Evolutionary conservation across 2,329 filamentous ascomycete species (phyloP), one percentile per base, ranked within the genome.

Genomic region (Fusarium caatingaense): DNA sequence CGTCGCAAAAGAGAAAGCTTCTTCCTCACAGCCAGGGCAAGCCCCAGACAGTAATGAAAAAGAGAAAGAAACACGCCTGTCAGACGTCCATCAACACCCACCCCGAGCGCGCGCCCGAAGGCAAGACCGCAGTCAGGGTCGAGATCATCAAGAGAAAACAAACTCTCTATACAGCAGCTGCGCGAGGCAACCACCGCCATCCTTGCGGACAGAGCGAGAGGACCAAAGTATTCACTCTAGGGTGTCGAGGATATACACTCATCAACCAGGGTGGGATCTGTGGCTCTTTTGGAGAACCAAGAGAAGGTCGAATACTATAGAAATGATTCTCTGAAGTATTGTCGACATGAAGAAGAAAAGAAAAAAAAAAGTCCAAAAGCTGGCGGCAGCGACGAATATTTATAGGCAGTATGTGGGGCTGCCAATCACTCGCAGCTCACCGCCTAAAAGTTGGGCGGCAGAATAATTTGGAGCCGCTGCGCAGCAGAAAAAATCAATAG

Each of bases 231-330:
- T 74, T 74, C 72, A 74, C 72, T 74, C 72, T 74, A 72, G 72
- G 72, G 91, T 84, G 87, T 86, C 89, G 93, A 93, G 92, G 93
- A 93, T 91, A 88, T 92, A 77, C 77, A 83, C 41, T 74, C 72
- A 74, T 74, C 72, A 74, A 74, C 72, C 72, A 74, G 72, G 72
- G 90, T 95, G 89, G 89, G 89, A 88, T 93, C 91, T 95, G 92
- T 93, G 89, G 92, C 94, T 97, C 87, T 87, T 92, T 88, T 94
- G 88, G 89, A 89, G 89, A 95, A 91, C 90, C 93, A 91, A 96
- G 92, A 93, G 90, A 87, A 87, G 88, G 92, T 94, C 90, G 90
- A 93, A 87, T 91, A 94, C 93, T 97, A 94, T 94, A 97, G 92
- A 97, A 97, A 93, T 93, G 93, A 95, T 95, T 94, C 92, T 93